Conservation (phyloP, 2,329 filamentous ascomycete species). For the Sporothrix protearum region DNA sequence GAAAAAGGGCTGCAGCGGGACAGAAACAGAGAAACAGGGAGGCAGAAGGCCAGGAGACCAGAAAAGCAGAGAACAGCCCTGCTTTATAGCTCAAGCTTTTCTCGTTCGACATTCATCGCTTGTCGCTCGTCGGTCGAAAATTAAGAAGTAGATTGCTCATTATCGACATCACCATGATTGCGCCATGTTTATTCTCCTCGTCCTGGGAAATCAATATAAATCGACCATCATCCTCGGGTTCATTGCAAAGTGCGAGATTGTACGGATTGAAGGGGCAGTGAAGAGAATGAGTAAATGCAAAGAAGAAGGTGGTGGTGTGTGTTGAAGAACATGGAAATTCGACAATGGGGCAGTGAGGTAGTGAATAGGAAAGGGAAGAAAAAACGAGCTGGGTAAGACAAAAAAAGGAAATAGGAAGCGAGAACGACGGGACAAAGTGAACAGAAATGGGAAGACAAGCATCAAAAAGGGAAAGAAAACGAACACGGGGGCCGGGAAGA, state of each 20-base stretch:
- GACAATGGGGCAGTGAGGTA: not conserved
- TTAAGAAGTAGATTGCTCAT: not conserved
- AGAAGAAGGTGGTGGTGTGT: not conserved
- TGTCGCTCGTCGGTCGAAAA: conserved; percentile 5
- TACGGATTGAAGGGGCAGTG: not conserved
- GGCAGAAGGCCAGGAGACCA: too few species aligned
- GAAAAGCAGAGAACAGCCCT: not conserved
- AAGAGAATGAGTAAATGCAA: not conserved
- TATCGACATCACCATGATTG: not conserved
- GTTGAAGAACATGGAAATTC: conserved; percentile 7
- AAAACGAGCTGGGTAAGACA: not conserved
- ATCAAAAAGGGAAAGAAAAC: conserved; percentile 2
- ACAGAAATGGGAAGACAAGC: not conserved
- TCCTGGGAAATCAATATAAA: conserved; percentile 7
- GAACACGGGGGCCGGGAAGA: not conserved
- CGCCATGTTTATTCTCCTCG: not conserved
- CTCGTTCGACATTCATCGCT: not conserved
- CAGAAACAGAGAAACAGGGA: not conserved
- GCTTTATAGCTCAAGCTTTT: not conserved
- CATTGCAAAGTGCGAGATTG: conserved; percentile 18
- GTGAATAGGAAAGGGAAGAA: not conserved
- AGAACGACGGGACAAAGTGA: conserved; percentile 2
- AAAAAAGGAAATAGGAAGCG: conserved; percentile 8
- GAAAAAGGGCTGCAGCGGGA: not conserved
- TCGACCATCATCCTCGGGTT: conserved; percentile 13